These are phyloP conservation scores for Rhexocercosporidium sp. DNA, from an alignment of 2,329 filamentous ascomycete species.

Conservation along the genomic window DNA sequence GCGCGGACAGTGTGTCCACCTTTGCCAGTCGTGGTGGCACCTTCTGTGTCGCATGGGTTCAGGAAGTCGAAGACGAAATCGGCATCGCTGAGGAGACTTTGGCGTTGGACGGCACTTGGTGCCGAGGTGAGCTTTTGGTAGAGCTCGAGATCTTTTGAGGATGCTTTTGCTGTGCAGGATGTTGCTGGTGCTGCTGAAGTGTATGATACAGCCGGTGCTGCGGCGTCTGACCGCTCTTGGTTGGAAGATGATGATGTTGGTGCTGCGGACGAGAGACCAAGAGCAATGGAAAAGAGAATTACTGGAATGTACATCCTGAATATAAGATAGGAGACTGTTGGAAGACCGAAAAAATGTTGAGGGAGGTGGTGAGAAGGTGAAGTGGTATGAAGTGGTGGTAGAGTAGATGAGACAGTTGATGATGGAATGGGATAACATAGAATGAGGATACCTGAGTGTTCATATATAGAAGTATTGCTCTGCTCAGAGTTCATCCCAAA, in stretches of 20 bases:
- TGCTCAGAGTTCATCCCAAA: not conserved
- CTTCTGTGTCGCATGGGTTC: conserved; percentile 33
- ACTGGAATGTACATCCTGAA: conserved; percentile 4
- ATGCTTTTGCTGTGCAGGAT: conserved; percentile 10
- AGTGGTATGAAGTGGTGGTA: not conserved
- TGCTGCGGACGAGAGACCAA: not conserved
- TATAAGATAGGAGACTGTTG: not conserved
- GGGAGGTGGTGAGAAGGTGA: not conserved
- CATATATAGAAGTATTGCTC: not conserved
- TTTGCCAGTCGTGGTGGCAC: conserved; percentile 41
- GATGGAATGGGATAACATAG: not conserved
- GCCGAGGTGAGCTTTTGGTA: conserved; percentile 31
- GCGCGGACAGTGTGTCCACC: conserved; percentile 56
- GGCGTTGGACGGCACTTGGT: conserved; percentile 48
- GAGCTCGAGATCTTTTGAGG: conserved; percentile 15
- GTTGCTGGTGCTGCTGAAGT: not conserved
- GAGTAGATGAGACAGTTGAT: conserved; percentile 6
- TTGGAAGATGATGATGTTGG: not conserved
- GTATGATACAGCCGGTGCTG: not conserved
- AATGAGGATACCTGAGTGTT: not conserved
- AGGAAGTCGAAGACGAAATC: conserved; percentile 57
- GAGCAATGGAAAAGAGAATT: not conserved
- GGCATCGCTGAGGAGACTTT: conserved; percentile 49
- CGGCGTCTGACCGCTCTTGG: not conserved
- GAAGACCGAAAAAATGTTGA: not conserved